Evolutionary conservation across 441 rosid species (phyloP), one percentile per base, ranked within the genome.

Genomic region (Populus hybrid): DNA sequence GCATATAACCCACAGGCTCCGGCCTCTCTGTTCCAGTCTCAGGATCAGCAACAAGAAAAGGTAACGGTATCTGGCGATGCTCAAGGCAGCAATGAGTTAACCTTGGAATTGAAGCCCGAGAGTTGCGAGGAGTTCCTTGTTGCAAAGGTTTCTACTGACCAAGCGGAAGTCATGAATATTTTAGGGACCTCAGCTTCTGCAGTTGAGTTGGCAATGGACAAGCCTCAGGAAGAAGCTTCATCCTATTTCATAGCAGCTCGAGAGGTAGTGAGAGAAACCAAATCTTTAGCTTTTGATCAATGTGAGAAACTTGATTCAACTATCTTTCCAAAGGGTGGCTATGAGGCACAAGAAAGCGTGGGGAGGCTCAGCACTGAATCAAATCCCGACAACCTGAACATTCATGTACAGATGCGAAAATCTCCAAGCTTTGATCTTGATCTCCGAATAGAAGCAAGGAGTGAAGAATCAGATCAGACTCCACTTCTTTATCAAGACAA

Each of bases 371-470:
- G 88, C 82, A 77, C 68, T 18, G 87, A 70, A 73, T 83, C 89
- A 32, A 81, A 77, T 77, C 76, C 88, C 34, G 70, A 80, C 69
- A 72, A 46, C 69, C 21, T 57, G 34, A 82, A n/a, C 73, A 75
- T 69, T 67, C 81, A 75, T 63, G 73, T 81, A 26, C 74, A 81
- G 75, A 74, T 74, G 73, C 75, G 78, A 75, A 89, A 85, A 73
- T 85, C 89, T 70, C 92, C 94, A 50, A 89, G 90, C 85, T 90
- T 89, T 8, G 78, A 83, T 81, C 75, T 85, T 73, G 87, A 86
- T 79, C 88, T 85, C 66, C 84, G 79, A 64, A 75, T 63, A 5
- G 81, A 85, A 72, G 81, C 84, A 59, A 84, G 83, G 76, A 83
- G 69, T 0, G 85, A 85, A 80, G 90, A 85, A 61, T 85, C 88